A percentile compares a stretch with the other conserved stretches of the same genome.
Conservation (phyloP, 495 filamentous ascomycete genomes). For the Diplogelasinospora grovesii region DNA sequence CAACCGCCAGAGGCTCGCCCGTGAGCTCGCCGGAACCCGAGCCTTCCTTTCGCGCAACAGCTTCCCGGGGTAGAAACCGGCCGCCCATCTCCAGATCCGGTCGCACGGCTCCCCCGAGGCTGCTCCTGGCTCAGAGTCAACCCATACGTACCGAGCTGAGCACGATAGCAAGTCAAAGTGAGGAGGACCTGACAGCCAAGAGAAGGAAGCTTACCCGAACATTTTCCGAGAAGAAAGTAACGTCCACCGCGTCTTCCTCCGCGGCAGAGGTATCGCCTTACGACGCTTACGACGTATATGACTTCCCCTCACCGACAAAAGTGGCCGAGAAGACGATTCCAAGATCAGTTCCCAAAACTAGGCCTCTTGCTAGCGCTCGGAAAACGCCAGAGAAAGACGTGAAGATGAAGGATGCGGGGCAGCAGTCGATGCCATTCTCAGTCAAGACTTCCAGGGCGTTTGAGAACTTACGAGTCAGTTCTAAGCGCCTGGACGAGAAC, state of each 20-base stretch:
- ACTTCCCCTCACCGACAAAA: slow-evolving; percentile 8
- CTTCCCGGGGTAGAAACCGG: slow-evolving; percentile 4
- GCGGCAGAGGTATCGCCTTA: slow-evolving; percentile 24
- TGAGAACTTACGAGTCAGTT: slow-evolving; percentile 18
- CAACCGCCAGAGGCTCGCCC: slow-evolving; percentile 10
- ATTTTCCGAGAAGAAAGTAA: slow-evolving; percentile 16
- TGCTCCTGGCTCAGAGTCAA: slow-evolving; percentile 18
- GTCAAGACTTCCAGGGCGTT: slow-evolving; percentile 21
- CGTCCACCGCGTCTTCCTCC: slow-evolving; percentile 16
- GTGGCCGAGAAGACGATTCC: slow-evolving; percentile 6
- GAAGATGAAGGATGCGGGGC: slow-evolving; percentile 12
- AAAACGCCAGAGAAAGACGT: slow-evolving; percentile 22
- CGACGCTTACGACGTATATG: no score
- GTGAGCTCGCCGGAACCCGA: slow-evolving; percentile 15
- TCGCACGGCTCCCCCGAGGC: slow-evolving; percentile 2
- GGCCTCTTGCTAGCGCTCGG: slow-evolving; percentile 1
- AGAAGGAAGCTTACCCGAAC: slow-evolving; percentile 21
- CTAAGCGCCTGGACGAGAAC: slow-evolving; percentile 5
- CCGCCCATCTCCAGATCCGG: slow-evolving; percentile 5
- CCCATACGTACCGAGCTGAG: no score
- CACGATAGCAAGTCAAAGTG: no score
- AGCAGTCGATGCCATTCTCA: slow-evolving; percentile 19
- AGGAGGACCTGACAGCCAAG: slow-evolving; percentile 14
- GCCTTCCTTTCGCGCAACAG: slow-evolving; percentile 4
- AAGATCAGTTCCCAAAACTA: slow-evolving; percentile 7